Percentiles rank a stretch among this genome's conserved stretches.
Conservation (phyloP, 768 basidiomycete genomes). For the Termitomyces sp. region DNA sequence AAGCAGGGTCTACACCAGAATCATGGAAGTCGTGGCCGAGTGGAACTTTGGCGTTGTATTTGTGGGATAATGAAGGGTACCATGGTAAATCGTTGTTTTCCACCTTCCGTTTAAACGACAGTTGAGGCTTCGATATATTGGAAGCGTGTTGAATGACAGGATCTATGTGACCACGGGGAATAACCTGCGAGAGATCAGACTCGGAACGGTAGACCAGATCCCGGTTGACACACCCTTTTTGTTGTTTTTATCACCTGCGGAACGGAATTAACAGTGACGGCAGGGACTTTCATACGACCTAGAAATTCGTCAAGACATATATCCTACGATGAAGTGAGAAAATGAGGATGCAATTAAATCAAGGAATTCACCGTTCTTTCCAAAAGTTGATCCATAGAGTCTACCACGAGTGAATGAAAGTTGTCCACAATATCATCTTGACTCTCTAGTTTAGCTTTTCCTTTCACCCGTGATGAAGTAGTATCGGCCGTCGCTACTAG, state of each 20-base stretch:
- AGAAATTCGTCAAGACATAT: conserved; percentile 75
- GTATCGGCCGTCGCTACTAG: conserved; percentile 43
- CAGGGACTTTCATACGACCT: conserved; percentile 66
- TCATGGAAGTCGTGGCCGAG: conserved; percentile 58
- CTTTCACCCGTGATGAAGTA: conserved; percentile 34
- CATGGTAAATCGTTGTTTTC: conserved; percentile 64
- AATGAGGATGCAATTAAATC: neutral
- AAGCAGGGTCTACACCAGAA: conserved; percentile 17
- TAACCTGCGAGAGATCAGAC: conserved; percentile 18
- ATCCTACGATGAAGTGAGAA: conserved; percentile 46
- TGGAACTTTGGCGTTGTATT: conserved; percentile 82
- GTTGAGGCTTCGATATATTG: conserved; percentile 78
- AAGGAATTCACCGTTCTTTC: conserved; percentile 68
- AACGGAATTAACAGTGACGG: conserved; percentile 52
- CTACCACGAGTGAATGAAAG: conserved; percentile 76
- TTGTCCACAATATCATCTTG: conserved; percentile 85
- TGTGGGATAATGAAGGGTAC: conserved; percentile 67
- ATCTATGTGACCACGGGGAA: conserved; percentile 43
- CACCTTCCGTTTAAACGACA: conserved; percentile 55
- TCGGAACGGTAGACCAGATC: neutral
- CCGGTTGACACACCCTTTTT: conserved; percentile 28
- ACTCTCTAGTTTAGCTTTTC: conserved; percentile 51
- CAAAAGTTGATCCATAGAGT: conserved; percentile 78
- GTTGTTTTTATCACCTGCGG: conserved; percentile 22
- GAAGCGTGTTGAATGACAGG: conserved; percentile 71